Percentiles rank a stretch among this genome's conserved stretches.
Conservation (phyloP, 345 rosid genomes). For the Aquilaria malaccensis region DNA sequence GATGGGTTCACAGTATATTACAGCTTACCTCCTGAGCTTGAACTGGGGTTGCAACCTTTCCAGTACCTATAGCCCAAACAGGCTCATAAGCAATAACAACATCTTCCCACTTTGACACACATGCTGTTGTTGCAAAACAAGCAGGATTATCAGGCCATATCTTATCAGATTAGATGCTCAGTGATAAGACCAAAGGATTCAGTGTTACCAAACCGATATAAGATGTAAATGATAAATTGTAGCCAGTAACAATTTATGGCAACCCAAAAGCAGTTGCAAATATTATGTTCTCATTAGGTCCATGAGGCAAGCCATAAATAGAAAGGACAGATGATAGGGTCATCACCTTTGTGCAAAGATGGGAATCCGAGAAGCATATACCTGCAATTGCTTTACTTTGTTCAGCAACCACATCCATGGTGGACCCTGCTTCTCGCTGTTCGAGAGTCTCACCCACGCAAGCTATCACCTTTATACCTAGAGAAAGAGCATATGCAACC, state of each 20-base stretch:
- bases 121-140: slow-evolving; percentile 30
- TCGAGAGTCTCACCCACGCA: slow-evolving; percentile 95
- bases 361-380: slow-evolving; percentile 14
- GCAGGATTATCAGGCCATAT: background rate
- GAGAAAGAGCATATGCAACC: slow-evolving; percentile 86
- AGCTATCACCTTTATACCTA: slow-evolving; percentile 91
- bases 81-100: slow-evolving; percentile 90
- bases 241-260: no score
- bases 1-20: background rate
- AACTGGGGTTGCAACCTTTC: slow-evolving; percentile 84
- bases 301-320: no score
- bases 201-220: background rate
- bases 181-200: background rate
- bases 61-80: slow-evolving; percentile 96
- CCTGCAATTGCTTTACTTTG: slow-evolving; percentile 96
- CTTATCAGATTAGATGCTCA: background rate
- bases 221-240: background rate
- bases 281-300: no score
- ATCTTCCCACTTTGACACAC: slow-evolving; percentile 52
- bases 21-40: slow-evolving; percentile 91
- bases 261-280: no score
- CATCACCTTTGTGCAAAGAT: background rate
- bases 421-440: slow-evolving; percentile 80
- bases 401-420: slow-evolving; percentile 81
- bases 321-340: background rate